Evolutionary conservation across 2,329 filamentous ascomycete genomes (phyloP).

Genomic region (Fusarium keratoplasticum): DNA sequence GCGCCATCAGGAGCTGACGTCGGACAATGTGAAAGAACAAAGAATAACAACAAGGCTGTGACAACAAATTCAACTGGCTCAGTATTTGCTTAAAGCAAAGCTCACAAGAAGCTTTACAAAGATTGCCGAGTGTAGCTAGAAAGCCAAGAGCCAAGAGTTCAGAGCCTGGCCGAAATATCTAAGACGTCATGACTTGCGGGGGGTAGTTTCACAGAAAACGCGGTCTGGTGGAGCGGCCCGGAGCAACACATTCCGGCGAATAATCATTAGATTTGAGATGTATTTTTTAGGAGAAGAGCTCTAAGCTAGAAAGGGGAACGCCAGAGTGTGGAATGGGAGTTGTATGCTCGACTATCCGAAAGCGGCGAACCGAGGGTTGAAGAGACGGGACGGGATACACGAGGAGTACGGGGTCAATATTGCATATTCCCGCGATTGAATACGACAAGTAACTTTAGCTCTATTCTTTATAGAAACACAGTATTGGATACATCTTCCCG

Average conservation of each 20-base stretch:
- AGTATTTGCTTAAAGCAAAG: background rate
- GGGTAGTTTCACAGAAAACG: constrained; percentile 5
- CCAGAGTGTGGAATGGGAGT: background rate
- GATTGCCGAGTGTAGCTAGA: background rate
- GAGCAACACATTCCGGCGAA: constrained; percentile 2
- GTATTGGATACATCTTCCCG: background rate
- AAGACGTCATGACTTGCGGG: constrained; percentile 37
- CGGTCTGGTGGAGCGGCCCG: background rate
- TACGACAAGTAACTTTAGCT: background rate
- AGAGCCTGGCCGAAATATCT: constrained; percentile 11
- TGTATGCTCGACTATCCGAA: background rate
- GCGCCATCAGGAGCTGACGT: background rate
- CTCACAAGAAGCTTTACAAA: background rate
- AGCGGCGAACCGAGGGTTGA: background rate
- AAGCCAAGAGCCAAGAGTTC: background rate
- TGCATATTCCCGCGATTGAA: background rate
- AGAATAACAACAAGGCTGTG: background rate
- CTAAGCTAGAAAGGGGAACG: background rate
- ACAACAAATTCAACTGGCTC: background rate
- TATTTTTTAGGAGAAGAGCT: background rate
- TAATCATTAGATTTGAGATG: background rate
- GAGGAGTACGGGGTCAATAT: background rate
- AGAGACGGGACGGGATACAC: background rate
- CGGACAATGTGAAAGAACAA: background rate
- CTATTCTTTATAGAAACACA: background rate